Evolutionary conservation across 2,329 filamentous ascomycete genomes (phyloP).

Genomic region (Magnaporthales sp.): DNA sequence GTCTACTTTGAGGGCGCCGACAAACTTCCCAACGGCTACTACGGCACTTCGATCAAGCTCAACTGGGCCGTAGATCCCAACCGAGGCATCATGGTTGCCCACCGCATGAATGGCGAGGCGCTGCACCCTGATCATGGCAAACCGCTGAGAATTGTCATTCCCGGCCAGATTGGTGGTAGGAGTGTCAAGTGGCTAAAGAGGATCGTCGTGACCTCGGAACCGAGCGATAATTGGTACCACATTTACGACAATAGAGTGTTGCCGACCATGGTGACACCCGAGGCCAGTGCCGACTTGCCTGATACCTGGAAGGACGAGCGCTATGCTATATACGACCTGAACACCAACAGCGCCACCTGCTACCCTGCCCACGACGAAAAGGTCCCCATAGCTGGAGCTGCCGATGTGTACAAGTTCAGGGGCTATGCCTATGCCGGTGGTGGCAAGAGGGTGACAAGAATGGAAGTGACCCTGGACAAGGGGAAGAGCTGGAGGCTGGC

Average conservation of each 20-base stretch:
- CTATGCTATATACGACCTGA: slow-evolving; percentile 89
- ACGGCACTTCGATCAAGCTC: slow-evolving; percentile 80
- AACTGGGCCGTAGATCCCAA: slow-evolving; percentile 83
- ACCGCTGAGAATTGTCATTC: slow-evolving; percentile 73
- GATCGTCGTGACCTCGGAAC: slow-evolving; percentile 66
- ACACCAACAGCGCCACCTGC: slow-evolving; percentile 73
- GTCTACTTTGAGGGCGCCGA: slow-evolving; percentile 91
- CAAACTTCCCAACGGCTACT: slow-evolving; percentile 78
- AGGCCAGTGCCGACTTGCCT: slow-evolving; percentile 64
- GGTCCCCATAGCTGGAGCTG: slow-evolving; percentile 37
- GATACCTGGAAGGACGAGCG: slow-evolving; percentile 82
- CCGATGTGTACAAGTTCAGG: slow-evolving; percentile 52
- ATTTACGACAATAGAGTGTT: slow-evolving; percentile 89
- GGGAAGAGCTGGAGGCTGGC: slow-evolving; percentile 74
- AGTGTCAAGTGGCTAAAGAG: slow-evolving; percentile 90
- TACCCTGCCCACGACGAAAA: slow-evolving; percentile 73
- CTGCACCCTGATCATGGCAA: slow-evolving; percentile 80
- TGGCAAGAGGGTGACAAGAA: slow-evolving; percentile 71
- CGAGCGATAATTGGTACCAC: slow-evolving; percentile 92
- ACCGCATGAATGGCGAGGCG: slow-evolving; percentile 82
- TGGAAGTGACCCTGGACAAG: slow-evolving; percentile 77
- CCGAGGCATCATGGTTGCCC: slow-evolving; percentile 75
- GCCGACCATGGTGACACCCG: slow-evolving; percentile 77
- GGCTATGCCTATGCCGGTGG: slow-evolving; percentile 89
- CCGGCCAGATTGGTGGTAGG: slow-evolving; percentile 83